These are phyloP conservation scores for Trichoderma sp. DNA, from an alignment of 2,329 filamentous ascomycete genomes.

Conservation along the genomic window DNA sequence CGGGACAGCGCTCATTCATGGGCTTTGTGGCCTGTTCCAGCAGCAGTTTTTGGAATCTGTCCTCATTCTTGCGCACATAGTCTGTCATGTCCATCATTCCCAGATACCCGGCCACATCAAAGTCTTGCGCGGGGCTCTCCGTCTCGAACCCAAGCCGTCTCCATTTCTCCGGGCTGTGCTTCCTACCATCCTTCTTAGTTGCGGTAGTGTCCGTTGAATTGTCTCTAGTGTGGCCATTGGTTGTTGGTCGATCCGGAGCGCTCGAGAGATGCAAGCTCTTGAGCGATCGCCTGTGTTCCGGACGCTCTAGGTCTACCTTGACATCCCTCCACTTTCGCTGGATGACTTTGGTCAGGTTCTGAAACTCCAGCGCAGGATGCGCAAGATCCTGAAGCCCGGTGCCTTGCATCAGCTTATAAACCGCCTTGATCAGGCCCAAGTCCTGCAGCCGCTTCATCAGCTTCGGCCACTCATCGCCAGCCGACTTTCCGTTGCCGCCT, in stretches of 20 bases:
- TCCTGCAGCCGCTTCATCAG: slow-evolving; percentile 95
- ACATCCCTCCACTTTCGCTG: slow-evolving; percentile 87
- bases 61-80: slow-evolving; percentile 88
- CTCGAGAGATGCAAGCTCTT: slow-evolving; percentile 85
- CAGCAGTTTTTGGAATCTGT: slow-evolving; percentile 87
- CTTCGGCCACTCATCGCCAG: slow-evolving; percentile 80
- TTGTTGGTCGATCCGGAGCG: slow-evolving; percentile 58
- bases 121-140: slow-evolving; percentile 84
- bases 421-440: slow-evolving; percentile 86
- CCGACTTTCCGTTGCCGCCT: slow-evolving; percentile 36
- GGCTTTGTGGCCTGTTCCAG: slow-evolving; percentile 82
- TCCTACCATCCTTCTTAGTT: slow-evolving; percentile 62
- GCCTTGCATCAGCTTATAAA: slow-evolving; percentile 92
- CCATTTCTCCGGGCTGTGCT: slow-evolving; percentile 91
- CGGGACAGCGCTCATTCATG: slow-evolving; percentile 73
- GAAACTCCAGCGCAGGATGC: slow-evolving; percentile 88
- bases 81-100: slow-evolving; percentile 98
- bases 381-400: slow-evolving; percentile 88
- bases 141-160: slow-evolving; percentile 86
- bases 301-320: slow-evolving; percentile 77
- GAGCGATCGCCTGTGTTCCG: slow-evolving; percentile 84
- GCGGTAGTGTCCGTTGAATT: slow-evolving; percentile 41
- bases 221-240: slow-evolving; percentile 44
- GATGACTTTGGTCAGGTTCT: slow-evolving; percentile 84
- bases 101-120: slow-evolving; percentile 81